Evolutionary conservation across 768 basidiomycete species (phyloP).

Genomic region (Sporobolomyces phaffii): DNA sequence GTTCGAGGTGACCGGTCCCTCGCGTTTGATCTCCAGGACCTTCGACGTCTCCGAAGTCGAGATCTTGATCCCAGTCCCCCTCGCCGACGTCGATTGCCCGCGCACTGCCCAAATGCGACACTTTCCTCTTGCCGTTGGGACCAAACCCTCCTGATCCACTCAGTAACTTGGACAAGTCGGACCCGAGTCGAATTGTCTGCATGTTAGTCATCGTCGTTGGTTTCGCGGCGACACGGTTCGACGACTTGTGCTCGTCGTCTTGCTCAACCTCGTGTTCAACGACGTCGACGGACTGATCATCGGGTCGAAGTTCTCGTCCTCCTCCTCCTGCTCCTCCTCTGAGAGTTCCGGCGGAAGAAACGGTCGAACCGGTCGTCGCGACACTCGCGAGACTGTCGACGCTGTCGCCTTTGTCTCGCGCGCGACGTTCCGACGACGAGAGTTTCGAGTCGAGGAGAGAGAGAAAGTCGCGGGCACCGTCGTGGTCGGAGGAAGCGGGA

Average conservation of each 20-base stretch:
- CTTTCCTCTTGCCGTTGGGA: constrained; percentile 9
- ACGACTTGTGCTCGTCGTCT: no score
- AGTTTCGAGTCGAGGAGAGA: not conserved
- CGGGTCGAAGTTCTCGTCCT: constrained; percentile 9
- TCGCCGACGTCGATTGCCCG: constrained; percentile 17
- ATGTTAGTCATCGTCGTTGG: no score
- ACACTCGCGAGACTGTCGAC: not conserved
- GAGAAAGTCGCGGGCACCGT: not conserved
- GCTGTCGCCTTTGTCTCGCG: constrained; percentile 6
- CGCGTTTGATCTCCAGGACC: no score
- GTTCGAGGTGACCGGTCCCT: no score
- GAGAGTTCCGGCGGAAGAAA: not conserved
- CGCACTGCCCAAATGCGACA: constrained; percentile 25
- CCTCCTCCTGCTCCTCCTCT: constrained; percentile 7
- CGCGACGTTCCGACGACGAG: not conserved
- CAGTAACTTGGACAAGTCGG: constrained; percentile 22
- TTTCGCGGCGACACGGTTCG: no score
- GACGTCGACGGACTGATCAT: not conserved
- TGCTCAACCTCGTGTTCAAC: no score
- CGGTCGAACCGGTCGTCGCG: not conserved
- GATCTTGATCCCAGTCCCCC: constrained; percentile 38
- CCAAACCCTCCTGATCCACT: no score
- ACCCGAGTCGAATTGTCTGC: constrained; percentile 18
- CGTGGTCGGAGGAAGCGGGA: not conserved
- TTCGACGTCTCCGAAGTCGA: constrained; percentile 21